phyloP scores from a whole-genome alignment of 2,329 filamentous ascomycete species.

The Apiospora malaysiana region DNA sequence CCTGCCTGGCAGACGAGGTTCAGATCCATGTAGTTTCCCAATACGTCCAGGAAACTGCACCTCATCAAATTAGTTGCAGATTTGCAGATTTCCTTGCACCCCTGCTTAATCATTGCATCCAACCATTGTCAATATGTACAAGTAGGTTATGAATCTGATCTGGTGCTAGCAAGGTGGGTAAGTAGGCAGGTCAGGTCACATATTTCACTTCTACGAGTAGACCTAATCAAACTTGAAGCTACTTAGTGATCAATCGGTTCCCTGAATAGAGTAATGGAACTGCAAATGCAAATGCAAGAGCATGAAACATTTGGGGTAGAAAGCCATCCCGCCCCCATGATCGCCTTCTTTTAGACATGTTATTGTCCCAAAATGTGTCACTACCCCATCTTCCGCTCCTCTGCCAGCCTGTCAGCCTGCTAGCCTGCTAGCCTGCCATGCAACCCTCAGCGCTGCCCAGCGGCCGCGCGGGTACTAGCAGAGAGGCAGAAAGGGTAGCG shows the following conservation, averaged over 20 bases:
- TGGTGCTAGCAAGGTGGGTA: too few species aligned
- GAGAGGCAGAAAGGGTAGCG: neutral
- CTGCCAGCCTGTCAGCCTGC: neutral
- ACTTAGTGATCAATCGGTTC: neutral
- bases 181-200: neutral
- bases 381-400: neutral
- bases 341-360: neutral
- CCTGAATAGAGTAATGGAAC: neutral
- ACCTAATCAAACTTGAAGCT: neutral
- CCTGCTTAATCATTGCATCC: slow-evolving; percentile 4
- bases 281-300: neutral
- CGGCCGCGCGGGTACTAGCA: neutral
- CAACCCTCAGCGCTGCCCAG: neutral
- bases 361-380: neutral
- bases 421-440: too few species aligned
- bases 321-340: neutral
- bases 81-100: neutral
- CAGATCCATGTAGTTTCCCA: slow-evolving; percentile 12
- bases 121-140: too few species aligned
- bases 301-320: neutral
- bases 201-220: neutral
- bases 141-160: too few species aligned
- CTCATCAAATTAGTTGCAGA: slow-evolving; percentile 10
- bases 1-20: neutral
- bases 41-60: neutral